Evolutionary conservation across 176 grass and related monocot genomes (phyloP), one percentile per base, ranked within the genome.

Genomic region (Oryza meyeriana): DNA sequence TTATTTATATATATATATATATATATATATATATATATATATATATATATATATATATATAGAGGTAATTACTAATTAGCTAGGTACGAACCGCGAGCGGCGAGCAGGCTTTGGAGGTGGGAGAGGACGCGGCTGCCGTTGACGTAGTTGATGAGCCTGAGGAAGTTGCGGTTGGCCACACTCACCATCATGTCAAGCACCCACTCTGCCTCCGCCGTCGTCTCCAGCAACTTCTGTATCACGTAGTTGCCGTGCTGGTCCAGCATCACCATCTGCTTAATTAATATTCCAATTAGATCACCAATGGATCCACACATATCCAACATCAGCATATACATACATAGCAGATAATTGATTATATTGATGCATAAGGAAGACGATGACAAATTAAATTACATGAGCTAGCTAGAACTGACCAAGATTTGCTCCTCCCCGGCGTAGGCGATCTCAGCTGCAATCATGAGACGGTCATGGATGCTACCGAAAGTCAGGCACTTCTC

Each of bases 381-480:
- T 33, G 4, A 33, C 32, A 33, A 33, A 33, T 33, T 33, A 33
- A 33, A 33, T 33, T 1, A 33, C 3, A 4, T 33, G 4, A n/a
- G n/a, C 32, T 33, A 33, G 61, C 32, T 48, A 71, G 66, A 1
- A 40, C 41, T 3, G 14, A 85, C 75, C 36, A 77, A 71, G 1
- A 95, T 81, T 70, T 69, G 79, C 8, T 83, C 81, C 1, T 35
- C 83, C 10, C 65, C 45, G 0, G 74, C 28, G 10, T 4, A 34
- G 36, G 90, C 42, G 31, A 95, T 93, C 76, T 95, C 88, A 26
- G 47, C 48, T 22, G 78, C 57, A 41, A 93, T 73, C 24, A 75
- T 7, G 32, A 79, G 77, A 0, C 74, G 85, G 6, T 88, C 93
- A 10, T 67, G 8, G 22, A 35, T 69, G 81, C 67, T 40, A 10